These are phyloP conservation scores for Mortierella sp. DNA, from an alignment of 371 early-diverging fungal species.

Conservation along the genomic window DNA sequence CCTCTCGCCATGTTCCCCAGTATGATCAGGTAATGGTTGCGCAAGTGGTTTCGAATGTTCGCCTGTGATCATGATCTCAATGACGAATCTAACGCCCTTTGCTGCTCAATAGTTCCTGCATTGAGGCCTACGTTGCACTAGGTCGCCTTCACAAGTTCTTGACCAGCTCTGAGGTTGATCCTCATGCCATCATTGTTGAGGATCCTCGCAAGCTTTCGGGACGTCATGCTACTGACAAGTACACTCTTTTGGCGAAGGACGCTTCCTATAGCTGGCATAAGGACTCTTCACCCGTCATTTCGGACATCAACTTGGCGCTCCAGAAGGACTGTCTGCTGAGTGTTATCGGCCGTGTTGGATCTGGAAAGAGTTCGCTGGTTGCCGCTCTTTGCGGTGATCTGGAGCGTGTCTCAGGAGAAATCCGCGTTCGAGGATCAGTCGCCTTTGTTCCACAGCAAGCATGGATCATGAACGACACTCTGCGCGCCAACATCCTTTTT, in stretches of 20 bases:
- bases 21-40: slow-evolving; percentile 55
- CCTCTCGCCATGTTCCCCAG: slow-evolving; percentile 85
- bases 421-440: slow-evolving; percentile 77
- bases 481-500: slow-evolving; percentile 94
- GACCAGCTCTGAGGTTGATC: slow-evolving; percentile 80
- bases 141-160: slow-evolving; percentile 83
- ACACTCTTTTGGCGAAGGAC: slow-evolving; percentile 50
- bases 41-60: background rate
- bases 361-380: slow-evolving; percentile 88
- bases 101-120: slow-evolving; percentile 66
- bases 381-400: slow-evolving; percentile 90
- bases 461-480: slow-evolving; percentile 94
- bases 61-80: background rate
- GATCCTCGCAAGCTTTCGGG: slow-evolving; percentile 25
- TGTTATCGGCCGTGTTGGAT: slow-evolving; percentile 89
- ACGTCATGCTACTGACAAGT: slow-evolving; percentile 38
- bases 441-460: slow-evolving; percentile 93
- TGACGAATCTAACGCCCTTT: background rate
- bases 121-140: slow-evolving; percentile 90
- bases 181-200: slow-evolving; percentile 61
- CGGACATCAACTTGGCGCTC: slow-evolving; percentile 72
- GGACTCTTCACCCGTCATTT: slow-evolving; percentile 62
- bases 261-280: slow-evolving; percentile 73
- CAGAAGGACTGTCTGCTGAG: slow-evolving; percentile 74
- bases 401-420: slow-evolving; percentile 75